Evolutionary conservation across 2,329 filamentous ascomycete genomes (phyloP), one percentile per base, ranked within the genome.

Genomic region (Fusarium sacchari): DNA sequence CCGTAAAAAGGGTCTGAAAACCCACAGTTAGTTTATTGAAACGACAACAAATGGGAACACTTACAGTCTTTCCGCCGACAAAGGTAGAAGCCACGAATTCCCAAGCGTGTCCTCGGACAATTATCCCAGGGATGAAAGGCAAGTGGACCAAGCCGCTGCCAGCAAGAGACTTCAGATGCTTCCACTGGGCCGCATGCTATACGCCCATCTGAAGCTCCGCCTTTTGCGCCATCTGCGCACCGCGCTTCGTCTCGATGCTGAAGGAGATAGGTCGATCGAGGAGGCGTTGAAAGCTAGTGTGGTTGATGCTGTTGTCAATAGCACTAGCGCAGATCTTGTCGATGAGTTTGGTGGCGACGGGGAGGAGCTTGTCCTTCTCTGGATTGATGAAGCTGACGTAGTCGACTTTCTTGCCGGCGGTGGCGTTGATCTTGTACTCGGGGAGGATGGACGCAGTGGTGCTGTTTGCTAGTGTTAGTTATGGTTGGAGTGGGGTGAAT

Each of bases 131-230:
- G 13, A 40, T 40, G 4, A n/a, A 40, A 1, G 39, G 39, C 8
- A 15, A 14, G 13, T 40, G 3, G 7, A 14, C 7, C 39, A 40
- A 7, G 1, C 8, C 13, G 8, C 8, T 9, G 2, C 39, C 39
- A 10, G 13, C 39, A 15, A 40, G 22, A 12, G 18, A 20, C 39
- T 40, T n/a, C 39, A 40, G 5, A 5, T 55, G 36, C 20, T 15
- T 56, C 67, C 64, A 69, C 22, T 67, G 59, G 4, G 67, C 64
- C 2, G 47, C 52, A 20, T 63, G 64, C 67, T 64, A 70, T n/a
- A 64, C 30, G 6, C 64, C 59, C 58, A 63, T 46, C 7, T 70
- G 53, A 0, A 67, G 26, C 14, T 47, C 13, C 2, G 67, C 67
- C 34, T 53, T 58, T 6, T 36, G 28, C 20, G 6, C 37, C 22